These are phyloP conservation scores for Phaseolus coccineus DNA, from an alignment of 331 rosid species.

Conservation along the genomic window DNA sequence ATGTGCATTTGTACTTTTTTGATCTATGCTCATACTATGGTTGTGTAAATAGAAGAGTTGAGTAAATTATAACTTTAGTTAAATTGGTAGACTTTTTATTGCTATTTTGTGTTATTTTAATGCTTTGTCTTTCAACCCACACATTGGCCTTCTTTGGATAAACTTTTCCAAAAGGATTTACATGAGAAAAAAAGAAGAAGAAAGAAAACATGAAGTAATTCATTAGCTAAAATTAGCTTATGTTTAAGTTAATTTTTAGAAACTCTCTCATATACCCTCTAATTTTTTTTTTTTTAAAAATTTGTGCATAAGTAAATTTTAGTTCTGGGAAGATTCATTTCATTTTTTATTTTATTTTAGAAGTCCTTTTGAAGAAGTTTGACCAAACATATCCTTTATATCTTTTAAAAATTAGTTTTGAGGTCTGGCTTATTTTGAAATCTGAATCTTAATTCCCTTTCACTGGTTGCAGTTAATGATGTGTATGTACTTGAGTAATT, in stretches of 20 bases:
- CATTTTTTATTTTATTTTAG: no score
- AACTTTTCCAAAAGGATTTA: no score
- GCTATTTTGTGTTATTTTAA: neutral
- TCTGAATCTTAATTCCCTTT: neutral
- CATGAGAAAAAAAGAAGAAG: no score
- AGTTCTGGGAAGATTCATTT: no score
- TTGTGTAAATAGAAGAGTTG: conserved; percentile 10
- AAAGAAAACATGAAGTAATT: no score
- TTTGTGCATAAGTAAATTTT: no score
- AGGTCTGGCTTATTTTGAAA: conserved; percentile 30
- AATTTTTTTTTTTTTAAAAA: no score
- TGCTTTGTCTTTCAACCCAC: neutral
- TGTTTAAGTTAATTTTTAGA: no score
- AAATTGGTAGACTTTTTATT: neutral
- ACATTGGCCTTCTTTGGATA: neutral
- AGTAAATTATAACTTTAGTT: conserved; percentile 21
- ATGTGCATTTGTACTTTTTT: neutral
- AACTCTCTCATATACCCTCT: no score
- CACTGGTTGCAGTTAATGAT: neutral
- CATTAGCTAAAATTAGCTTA: no score
- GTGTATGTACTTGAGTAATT: conserved; percentile 15
- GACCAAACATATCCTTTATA: neutral
- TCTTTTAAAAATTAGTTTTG: neutral
- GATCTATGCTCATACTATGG: neutral
- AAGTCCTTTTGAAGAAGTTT: no score